Evolutionary conservation across 129 eudicot genomes (phyloP), one percentile per base, ranked within the genome.

Genomic region (Logfia minima): DNA sequence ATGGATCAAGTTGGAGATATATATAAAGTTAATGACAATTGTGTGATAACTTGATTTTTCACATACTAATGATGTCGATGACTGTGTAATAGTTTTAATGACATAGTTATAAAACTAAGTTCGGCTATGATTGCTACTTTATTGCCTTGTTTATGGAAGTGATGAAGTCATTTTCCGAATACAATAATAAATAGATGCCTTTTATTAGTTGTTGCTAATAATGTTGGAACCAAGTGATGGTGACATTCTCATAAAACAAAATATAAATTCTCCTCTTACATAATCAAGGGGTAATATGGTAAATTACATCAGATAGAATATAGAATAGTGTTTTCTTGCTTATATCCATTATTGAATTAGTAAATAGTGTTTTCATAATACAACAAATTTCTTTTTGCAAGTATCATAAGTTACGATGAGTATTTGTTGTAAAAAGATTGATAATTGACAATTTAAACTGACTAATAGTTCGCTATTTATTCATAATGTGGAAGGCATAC

Each of bases 121-220:
- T 39, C 84, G 84, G 84, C 84, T 39, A 66, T 73, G 84, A 80
- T 80, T 66, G 84, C 80, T 55, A 80, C 84, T 67, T 56, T 74
- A 80, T 80, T 67, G 29, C 41, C 64, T 80, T 80, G 61, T 80
- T 66, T 80, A 80, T 73, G 75, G 48, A 62, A 75, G 74, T 56
- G 35, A 39, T 66, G 64, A 39, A 66, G 69, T 74, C 70, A 74
- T 70, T 60, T 56, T 32, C 2, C 37, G 45, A 41, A 74, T 80
- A 80, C 24, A 56, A 74, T 66, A 80, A 74, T 56, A 31, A 39
- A 39, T 7, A 74, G 84, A 80, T 80, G 75, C 84, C 75, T 74
- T 80, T 55, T 74, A 70, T 65, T 74, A 28, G 84, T 80, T 80
- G 83, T 80, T 74, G 75, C 61, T 63, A 72, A 72, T 77, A 55